Evolutionary conservation across 2,329 filamentous ascomycete species (phyloP).

Genomic region (Colletotrichum siamense): DNA sequence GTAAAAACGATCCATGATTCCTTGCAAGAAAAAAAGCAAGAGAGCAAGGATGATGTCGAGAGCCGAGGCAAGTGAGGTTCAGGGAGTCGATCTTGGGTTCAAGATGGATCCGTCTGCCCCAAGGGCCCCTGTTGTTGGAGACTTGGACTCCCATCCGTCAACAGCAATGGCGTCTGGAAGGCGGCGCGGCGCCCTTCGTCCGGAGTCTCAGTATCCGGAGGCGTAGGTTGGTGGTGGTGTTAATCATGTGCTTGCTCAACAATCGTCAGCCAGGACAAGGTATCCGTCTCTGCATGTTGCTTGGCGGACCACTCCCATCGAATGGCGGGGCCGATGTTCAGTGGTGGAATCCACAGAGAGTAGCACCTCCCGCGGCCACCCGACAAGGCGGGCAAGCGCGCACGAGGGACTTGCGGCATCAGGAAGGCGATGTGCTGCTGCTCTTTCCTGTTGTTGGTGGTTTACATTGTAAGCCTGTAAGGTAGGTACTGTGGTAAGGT

Average conservation of each 20-base stretch:
- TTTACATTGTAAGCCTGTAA: background rate
- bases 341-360: slow-evolving; percentile 8
- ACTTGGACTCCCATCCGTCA: background rate
- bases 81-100: background rate
- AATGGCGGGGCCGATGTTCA: background rate
- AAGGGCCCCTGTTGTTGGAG: background rate
- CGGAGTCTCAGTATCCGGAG: background rate
- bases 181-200: slow-evolving; percentile 12
- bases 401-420: slow-evolving; percentile 12
- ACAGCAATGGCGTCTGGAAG: background rate
- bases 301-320: slow-evolving; percentile 6
- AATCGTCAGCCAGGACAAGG: background rate
- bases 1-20: background rate
- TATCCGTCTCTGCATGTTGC: background rate
- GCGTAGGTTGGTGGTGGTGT: background rate
- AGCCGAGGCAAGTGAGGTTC: slow-evolving; percentile 8
- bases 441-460: background rate
- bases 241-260: slow-evolving; percentile 21
- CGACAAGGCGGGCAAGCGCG: slow-evolving; percentile 12
- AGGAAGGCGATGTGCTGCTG: slow-evolving; percentile 4
- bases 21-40: background rate
- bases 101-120: background rate
- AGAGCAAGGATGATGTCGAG: slow-evolving; percentile 13
- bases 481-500: background rate
- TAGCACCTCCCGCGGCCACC: slow-evolving; percentile 6